Evolutionary conservation across 352 stramenopile species (phyloP).

Genomic region (Globisporangium cederbergense): DNA sequence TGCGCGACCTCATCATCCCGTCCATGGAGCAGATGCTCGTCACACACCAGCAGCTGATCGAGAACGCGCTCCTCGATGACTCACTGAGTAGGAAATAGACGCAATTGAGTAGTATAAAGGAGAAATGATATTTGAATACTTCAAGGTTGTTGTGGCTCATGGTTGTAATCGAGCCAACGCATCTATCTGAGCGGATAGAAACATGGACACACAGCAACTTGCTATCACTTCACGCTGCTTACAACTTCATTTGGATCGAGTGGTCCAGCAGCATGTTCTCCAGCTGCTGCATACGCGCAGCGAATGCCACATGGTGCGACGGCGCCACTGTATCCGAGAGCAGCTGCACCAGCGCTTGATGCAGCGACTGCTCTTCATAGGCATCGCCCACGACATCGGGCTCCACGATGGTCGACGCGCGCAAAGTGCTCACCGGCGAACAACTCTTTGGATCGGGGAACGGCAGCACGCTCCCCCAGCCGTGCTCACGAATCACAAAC

Average conservation of each 20-base stretch:
- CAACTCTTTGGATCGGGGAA: neutral
- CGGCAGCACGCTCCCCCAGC: neutral
- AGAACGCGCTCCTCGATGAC: conserved; percentile 15
- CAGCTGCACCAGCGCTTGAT: neutral
- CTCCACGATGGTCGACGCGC: conserved; percentile 7
- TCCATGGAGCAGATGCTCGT: conserved; percentile 10
- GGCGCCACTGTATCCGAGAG: neutral
- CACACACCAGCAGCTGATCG: conserved; percentile 8
- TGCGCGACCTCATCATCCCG: conserved; percentile 15
- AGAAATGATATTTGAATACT: too few species aligned
- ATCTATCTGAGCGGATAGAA: too few species aligned
- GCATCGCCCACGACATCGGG: neutral
- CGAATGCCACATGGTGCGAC: neutral
- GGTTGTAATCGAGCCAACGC: too few species aligned
- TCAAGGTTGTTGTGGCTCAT: too few species aligned
- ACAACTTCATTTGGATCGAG: neutral
- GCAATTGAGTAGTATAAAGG: neutral
- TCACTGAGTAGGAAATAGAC: conserved; percentile 5
- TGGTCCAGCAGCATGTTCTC: conserved; percentile 1
- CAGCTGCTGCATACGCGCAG: conserved; percentile 2
- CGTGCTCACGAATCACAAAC: conserved; percentile 6
- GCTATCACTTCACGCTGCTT: too few species aligned
- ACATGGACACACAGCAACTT: too few species aligned
- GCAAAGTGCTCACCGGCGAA: neutral
- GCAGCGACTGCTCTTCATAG: neutral